Evolutionary conservation across 176 grass and related monocot species (phyloP).

Genomic region (Oropetium thomaeum): DNA sequence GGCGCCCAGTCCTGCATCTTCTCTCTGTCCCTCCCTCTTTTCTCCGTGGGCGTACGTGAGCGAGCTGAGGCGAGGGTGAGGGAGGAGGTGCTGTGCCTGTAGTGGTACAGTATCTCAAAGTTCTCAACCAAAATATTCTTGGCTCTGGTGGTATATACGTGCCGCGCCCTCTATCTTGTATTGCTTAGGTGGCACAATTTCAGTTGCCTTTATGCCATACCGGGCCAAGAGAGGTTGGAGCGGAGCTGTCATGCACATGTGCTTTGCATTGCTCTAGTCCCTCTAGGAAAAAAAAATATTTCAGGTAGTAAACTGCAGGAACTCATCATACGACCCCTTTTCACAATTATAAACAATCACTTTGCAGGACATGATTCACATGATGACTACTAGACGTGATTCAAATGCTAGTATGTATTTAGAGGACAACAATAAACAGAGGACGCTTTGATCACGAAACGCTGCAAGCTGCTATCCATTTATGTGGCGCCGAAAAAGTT

Average conservation of each 20-base stretch:
- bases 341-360: too few relatives aligned
- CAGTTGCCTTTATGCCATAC: not conserved
- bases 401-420: not conserved
- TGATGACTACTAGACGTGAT: not conserved
- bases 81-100: too few relatives aligned
- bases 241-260: not conserved
- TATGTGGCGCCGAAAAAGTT: not conserved
- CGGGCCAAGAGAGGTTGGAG: not conserved
- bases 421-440: not conserved
- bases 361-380: too few relatives aligned
- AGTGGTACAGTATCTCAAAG: not conserved
- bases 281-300: too few relatives aligned
- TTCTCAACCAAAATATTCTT: not conserved
- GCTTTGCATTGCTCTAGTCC: too few relatives aligned
- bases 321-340: too few relatives aligned
- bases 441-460: not conserved
- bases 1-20: conserved; percentile 76
- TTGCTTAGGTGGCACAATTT: not conserved
- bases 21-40: too few relatives aligned
- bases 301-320: too few relatives aligned
- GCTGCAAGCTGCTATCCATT: not conserved
- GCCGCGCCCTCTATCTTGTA: not conserved
- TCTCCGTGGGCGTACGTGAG: too few relatives aligned
- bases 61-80: too few relatives aligned
- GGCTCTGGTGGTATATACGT: not conserved